Evolutionary conservation across 208 protist genomes (phyloP).

Genomic region (Lotmaria passim): DNA sequence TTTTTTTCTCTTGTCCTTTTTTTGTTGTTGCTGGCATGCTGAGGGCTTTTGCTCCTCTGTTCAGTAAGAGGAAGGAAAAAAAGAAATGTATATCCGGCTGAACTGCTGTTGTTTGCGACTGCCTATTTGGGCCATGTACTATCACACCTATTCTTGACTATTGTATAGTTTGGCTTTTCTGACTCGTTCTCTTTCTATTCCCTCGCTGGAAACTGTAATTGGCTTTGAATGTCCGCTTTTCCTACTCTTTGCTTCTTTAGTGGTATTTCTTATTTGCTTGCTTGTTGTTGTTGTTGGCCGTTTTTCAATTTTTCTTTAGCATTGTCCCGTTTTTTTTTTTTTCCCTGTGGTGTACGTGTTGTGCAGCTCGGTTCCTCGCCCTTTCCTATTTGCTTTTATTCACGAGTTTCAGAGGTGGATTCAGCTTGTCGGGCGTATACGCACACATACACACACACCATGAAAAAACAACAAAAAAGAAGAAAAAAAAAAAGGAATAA

Average conservation of each 20-base stretch:
- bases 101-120: too few species aligned
- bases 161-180: not conserved
- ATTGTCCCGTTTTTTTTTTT: not conserved
- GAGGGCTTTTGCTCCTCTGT: too few species aligned
- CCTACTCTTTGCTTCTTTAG: slow-evolving; percentile 22
- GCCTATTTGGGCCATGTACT: not conserved
- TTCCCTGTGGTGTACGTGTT: not conserved
- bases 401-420: not conserved
- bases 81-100: too few species aligned
- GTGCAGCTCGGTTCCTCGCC: not conserved
- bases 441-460: slow-evolving; percentile 11
- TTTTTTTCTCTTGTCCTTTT: too few species aligned
- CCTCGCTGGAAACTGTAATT: not conserved
- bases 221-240: too few species aligned
- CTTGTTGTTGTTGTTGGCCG: slow-evolving; percentile 26
- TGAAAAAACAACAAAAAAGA: not conserved
- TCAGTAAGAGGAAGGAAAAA: too few species aligned
- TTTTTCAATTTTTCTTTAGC: not conserved
- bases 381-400: not conserved
- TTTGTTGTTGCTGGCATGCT: too few species aligned
- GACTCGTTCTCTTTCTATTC: not conserved
- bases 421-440: slow-evolving; percentile 4
- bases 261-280: slow-evolving; percentile 1
- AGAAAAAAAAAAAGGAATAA: not conserved
- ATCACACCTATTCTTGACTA: not conserved